Evolutionary conservation across 2,329 filamentous ascomycete species (phyloP).

Genomic region (Verticillium albo-atrum): DNA sequence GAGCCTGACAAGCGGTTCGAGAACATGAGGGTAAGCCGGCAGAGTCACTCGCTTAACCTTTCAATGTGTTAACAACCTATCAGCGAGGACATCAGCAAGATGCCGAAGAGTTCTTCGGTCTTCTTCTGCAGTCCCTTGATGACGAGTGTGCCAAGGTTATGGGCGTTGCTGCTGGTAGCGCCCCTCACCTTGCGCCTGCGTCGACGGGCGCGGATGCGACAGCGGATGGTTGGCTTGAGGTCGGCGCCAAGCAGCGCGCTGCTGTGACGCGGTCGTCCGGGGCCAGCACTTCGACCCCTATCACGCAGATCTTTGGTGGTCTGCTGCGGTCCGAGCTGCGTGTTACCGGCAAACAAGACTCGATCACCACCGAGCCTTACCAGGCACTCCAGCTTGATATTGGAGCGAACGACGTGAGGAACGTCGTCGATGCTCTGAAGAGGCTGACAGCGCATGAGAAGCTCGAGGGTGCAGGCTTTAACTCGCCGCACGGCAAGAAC

Average conservation of each 20-base stretch:
- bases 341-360: conserved; percentile 81
- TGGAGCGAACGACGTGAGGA: conserved; percentile 77
- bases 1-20: conserved; percentile 81
- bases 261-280: conserved; percentile 85
- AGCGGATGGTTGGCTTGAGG: conserved; percentile 81
- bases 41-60: neutral
- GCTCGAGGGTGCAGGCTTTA: conserved; percentile 73
- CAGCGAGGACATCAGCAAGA: conserved; percentile 95
- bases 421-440: conserved; percentile 87
- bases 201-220: conserved; percentile 23
- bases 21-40: conserved; percentile 72
- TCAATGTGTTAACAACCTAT: conserved; percentile 20
- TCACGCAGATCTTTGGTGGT: conserved; percentile 93
- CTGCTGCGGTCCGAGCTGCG: conserved; percentile 85
- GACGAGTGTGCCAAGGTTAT: conserved; percentile 85
- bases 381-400: conserved; percentile 95
- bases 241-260: conserved; percentile 85
- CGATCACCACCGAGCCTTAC: conserved; percentile 88
- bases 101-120: conserved; percentile 93
- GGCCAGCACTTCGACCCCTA: conserved; percentile 68
- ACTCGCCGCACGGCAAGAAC: conserved; percentile 70
- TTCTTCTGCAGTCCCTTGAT: conserved; percentile 86
- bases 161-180: conserved; percentile 36
- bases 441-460: conserved; percentile 79
- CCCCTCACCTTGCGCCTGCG: conserved; percentile 6